These are phyloP conservation scores for Skeletonema menzelii DNA, from an alignment of 108 stramenopile genomes.

Conservation along the genomic window DNA sequence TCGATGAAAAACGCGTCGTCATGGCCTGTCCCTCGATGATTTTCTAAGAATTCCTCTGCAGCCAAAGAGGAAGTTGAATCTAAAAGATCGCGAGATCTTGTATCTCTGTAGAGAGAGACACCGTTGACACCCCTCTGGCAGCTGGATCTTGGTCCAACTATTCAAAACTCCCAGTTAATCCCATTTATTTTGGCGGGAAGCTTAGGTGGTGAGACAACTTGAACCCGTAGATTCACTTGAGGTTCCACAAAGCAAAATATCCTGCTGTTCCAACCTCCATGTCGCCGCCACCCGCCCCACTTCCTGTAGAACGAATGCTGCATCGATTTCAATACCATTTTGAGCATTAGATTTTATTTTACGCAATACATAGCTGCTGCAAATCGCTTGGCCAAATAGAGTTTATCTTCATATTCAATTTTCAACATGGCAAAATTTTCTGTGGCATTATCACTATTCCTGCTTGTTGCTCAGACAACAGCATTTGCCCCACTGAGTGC, in stretches of 20 bases:
- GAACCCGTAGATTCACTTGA: not conserved
- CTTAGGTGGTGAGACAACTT: not conserved
- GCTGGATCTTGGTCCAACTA: not conserved
- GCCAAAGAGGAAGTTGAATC: not conserved
- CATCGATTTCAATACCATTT: not conserved
- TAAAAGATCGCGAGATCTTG: not conserved
- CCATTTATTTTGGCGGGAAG: not conserved
- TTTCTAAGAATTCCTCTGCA: not conserved
- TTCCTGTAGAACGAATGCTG: not conserved
- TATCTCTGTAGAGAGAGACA: not conserved
- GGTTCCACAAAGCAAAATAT: not conserved
- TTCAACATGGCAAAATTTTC: constrained; percentile 22
- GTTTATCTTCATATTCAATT: not conserved
- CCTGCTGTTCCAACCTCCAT: not conserved
- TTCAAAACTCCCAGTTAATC: not conserved
- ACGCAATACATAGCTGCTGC: not conserved
- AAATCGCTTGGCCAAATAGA: not conserved
- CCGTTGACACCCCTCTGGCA: not conserved
- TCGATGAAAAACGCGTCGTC: not conserved
- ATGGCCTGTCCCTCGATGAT: not conserved
- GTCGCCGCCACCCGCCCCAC: not conserved
- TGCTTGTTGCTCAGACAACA: constrained; percentile 2
- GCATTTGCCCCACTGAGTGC: constrained; percentile 11
- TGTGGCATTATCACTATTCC: constrained; percentile 10
- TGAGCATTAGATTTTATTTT: not conserved